A percentile compares a stretch with the other conserved stretches of the same genome.
Evolutionary conservation across 2,329 filamentous ascomycete genomes (phyloP).

Genomic region (Biscogniauxia mediterranea): DNA sequence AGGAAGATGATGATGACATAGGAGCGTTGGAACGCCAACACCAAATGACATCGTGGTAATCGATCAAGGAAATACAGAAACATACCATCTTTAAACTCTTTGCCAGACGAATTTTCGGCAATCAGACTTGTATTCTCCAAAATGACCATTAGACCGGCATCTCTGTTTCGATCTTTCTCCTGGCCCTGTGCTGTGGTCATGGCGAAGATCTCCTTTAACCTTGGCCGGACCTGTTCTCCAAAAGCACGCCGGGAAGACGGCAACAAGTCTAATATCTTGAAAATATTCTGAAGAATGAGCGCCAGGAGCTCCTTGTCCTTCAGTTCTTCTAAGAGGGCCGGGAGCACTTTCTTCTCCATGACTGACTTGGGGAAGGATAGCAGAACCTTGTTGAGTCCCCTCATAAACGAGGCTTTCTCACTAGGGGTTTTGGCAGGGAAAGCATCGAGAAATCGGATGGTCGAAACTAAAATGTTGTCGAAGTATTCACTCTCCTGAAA

Average conservation of each 20-base stretch:
- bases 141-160: slow-evolving; percentile 88
- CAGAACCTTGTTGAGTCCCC: slow-evolving; percentile 81
- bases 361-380: slow-evolving; percentile 92
- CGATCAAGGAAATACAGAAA: slow-evolving; percentile 13
- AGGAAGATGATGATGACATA: too few relatives aligned
- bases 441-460: slow-evolving; percentile 89
- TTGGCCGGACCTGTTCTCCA: slow-evolving; percentile 81
- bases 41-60: background rate
- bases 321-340: slow-evolving; percentile 84
- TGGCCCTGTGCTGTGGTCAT: slow-evolving; percentile 54
- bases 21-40: background rate
- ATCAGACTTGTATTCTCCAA: slow-evolving; percentile 78
- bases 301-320: slow-evolving; percentile 88
- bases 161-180: slow-evolving; percentile 79
- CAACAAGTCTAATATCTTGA: slow-evolving; percentile 80
- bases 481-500: slow-evolving; percentile 97
- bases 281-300: slow-evolving; percentile 84
- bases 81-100: slow-evolving; percentile 90
- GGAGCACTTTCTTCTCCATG: slow-evolving; percentile 90
- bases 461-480: slow-evolving; percentile 93
- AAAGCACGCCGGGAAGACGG: slow-evolving; percentile 77
- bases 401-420: slow-evolving; percentile 90
- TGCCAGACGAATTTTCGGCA: slow-evolving; percentile 78
- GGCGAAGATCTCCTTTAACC: slow-evolving; percentile 79
- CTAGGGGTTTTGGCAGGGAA: slow-evolving; percentile 88